Conservation (phyloP, 2,329 filamentous ascomycete species). For the Ciborinia camelliae region DNA sequence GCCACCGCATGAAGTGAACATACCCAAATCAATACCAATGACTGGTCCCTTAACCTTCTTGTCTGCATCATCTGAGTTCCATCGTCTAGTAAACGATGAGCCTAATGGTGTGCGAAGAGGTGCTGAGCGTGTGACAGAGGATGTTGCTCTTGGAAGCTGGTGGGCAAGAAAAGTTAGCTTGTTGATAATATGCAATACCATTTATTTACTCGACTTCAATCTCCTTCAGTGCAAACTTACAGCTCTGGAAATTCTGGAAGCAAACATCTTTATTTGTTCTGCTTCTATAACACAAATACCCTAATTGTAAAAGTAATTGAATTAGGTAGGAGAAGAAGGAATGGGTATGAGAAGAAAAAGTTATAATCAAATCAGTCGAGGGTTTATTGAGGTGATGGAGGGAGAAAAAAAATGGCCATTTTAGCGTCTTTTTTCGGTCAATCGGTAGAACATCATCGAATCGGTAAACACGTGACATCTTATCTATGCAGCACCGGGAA, state of each 20-base stretch:
- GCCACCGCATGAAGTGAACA: slow-evolving; percentile 37
- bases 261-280: slow-evolving; percentile 58
- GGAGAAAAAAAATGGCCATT: slow-evolving; percentile 16
- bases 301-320: slow-evolving; percentile 21
- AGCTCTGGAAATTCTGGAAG: slow-evolving; percentile 69
- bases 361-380: slow-evolving; percentile 12
- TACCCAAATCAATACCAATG: slow-evolving; percentile 97
- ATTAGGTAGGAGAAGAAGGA: slow-evolving; percentile 21
- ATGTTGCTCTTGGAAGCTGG: slow-evolving; percentile 75
- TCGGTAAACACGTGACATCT: not conserved
- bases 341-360: slow-evolving; percentile 25
- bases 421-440: slow-evolving; percentile 15
- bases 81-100: slow-evolving; percentile 73
- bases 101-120: slow-evolving; percentile 66
- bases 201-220: slow-evolving; percentile 1
- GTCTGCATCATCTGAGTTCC: slow-evolving; percentile 63
- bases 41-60: slow-evolving; percentile 92
- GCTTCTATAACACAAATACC: slow-evolving; percentile 25
- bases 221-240: slow-evolving; percentile 58
- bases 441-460: slow-evolving; percentile 19
- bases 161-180: slow-evolving; percentile 16
- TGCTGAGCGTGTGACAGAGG: slow-evolving; percentile 65
- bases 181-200: slow-evolving; percentile 35
- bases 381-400: slow-evolving; percentile 8
- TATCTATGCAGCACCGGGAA: too few relatives aligned